These are phyloP conservation scores for Pisolithus thermaeus DNA, from an alignment of 1,284 basidiomycete species.

Conservation along the genomic window DNA sequence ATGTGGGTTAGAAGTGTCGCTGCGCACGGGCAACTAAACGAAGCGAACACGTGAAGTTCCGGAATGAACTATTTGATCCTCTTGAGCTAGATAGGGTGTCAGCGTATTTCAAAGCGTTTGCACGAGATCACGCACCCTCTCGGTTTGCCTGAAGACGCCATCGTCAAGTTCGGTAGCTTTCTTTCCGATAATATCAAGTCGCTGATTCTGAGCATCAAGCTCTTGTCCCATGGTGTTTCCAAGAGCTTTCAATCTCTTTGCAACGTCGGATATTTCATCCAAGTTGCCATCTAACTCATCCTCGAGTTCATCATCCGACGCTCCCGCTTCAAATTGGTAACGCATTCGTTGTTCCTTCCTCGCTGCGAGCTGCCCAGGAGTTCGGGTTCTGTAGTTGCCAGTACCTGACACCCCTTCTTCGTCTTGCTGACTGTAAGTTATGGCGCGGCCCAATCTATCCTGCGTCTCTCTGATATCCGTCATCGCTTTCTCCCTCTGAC, in stretches of 20 bases:
- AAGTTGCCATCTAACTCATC: slow-evolving; percentile 89
- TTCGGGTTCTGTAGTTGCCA: slow-evolving; percentile 38
- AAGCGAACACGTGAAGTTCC: background rate
- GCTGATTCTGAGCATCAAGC: slow-evolving; percentile 68
- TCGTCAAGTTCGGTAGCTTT: slow-evolving; percentile 66
- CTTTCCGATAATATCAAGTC: slow-evolving; percentile 63
- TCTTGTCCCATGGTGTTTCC: slow-evolving; percentile 83
- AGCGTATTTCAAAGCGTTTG: slow-evolving; percentile 5
- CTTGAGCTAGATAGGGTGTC: slow-evolving; percentile 49
- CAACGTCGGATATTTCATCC: slow-evolving; percentile 80
- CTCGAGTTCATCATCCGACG: slow-evolving; percentile 94
- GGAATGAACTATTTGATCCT: slow-evolving; percentile 47
- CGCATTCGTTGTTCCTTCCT: slow-evolving; percentile 72
- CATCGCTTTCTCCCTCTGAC: slow-evolving; percentile 82
- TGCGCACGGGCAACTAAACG: background rate
- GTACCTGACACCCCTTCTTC: slow-evolving; percentile 38
- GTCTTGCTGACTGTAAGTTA: slow-evolving; percentile 47
- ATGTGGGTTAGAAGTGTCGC: background rate
- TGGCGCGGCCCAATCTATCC: slow-evolving; percentile 75
- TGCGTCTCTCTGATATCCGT: slow-evolving; percentile 84
- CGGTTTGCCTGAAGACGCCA: slow-evolving; percentile 63
- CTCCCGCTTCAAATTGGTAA: slow-evolving; percentile 93
- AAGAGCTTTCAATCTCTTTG: slow-evolving; percentile 80
- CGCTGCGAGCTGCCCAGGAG: slow-evolving; percentile 41
- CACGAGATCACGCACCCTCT: slow-evolving; percentile 45